A percentile compares a stretch with the other conserved stretches of the same genome.
These are phyloP conservation scores for Metarhizium album DNA, from an alignment of 2,329 filamentous ascomycete genomes.

Conservation along the genomic window DNA sequence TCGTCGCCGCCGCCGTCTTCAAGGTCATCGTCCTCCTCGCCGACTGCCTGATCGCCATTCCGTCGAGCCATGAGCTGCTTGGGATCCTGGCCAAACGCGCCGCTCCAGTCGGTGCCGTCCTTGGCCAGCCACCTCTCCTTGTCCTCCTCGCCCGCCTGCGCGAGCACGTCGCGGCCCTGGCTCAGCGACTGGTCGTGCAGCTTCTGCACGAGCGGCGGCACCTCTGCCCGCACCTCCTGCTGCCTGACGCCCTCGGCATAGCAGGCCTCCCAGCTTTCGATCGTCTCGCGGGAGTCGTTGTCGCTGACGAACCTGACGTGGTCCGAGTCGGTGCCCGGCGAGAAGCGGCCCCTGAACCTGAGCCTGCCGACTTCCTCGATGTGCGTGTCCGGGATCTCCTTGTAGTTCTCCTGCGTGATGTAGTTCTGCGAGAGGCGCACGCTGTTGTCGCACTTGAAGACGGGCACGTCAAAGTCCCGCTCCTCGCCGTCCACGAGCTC, in stretches of 20 bases:
- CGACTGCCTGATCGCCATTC: slow-evolving; percentile 17
- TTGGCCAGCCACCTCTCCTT: slow-evolving; percentile 69
- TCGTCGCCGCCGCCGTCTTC: slow-evolving; percentile 21
- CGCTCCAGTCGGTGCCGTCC: slow-evolving; percentile 76
- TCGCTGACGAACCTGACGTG: slow-evolving; percentile 76
- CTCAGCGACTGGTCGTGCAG: slow-evolving; percentile 75
- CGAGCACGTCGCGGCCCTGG: slow-evolving; percentile 70
- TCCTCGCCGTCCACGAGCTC: slow-evolving; percentile 74
- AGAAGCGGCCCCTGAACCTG: slow-evolving; percentile 72
- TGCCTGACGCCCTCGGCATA: slow-evolving; percentile 73
- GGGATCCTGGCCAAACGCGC: slow-evolving; percentile 74
- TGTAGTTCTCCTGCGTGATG: slow-evolving; percentile 68
- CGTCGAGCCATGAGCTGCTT: slow-evolving; percentile 31
- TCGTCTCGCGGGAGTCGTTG: slow-evolving; percentile 85
- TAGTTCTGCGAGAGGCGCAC: slow-evolving; percentile 81
- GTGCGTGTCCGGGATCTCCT: slow-evolving; percentile 59
- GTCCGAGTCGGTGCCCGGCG: slow-evolving; percentile 78
- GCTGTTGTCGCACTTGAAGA: slow-evolving; percentile 73
- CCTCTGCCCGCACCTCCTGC: slow-evolving; percentile 58
- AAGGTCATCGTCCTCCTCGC: slow-evolving; percentile 31
- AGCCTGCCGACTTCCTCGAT: slow-evolving; percentile 73
- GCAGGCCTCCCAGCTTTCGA: slow-evolving; percentile 90
- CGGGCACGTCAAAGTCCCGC: slow-evolving; percentile 70
- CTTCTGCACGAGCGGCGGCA: slow-evolving; percentile 61
- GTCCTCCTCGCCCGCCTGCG: slow-evolving; percentile 59